Conservation (phyloP, 208 protist species). For the Trypanosoma boissoni region DNA sequence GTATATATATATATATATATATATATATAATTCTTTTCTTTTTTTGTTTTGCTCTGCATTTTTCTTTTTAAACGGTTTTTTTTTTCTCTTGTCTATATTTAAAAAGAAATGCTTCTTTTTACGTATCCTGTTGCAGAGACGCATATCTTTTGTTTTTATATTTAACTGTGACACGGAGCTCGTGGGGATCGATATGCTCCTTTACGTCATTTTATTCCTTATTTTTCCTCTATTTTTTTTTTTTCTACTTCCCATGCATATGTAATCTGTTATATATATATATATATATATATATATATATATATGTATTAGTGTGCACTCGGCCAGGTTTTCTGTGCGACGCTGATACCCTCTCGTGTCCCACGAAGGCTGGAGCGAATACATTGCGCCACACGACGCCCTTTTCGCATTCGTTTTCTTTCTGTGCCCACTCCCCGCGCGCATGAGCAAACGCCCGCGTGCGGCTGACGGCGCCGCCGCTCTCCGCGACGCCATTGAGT, state of each 20-base stretch:
- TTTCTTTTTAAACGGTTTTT: conserved; percentile 3
- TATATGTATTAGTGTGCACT: background rate
- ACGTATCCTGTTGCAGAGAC: too few relatives aligned
- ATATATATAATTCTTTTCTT: conserved; percentile 4
- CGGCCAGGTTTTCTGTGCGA: too few relatives aligned
- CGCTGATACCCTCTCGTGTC: too few relatives aligned
- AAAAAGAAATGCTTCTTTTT: background rate
- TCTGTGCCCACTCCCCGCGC: background rate
- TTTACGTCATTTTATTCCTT: too few relatives aligned
- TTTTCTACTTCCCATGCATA: background rate
- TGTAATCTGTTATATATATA: conserved; percentile 1
- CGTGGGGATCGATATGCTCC: too few relatives aligned
- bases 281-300: conserved; percentile 8
- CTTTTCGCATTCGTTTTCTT: background rate
- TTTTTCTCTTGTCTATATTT: conserved; percentile 7
- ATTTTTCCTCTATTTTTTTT: too few relatives aligned
- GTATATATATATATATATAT: conserved; percentile 3
- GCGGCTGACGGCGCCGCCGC: conserved; percentile 25
- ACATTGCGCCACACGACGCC: too few relatives aligned
- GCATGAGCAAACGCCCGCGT: conserved; percentile 58
- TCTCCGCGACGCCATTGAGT: conserved; percentile 54
- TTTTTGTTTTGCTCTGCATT: conserved; percentile 8
- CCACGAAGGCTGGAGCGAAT: too few relatives aligned
- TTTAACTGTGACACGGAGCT: too few relatives aligned
- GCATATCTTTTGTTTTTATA: too few relatives aligned